Evolutionary conservation across 2,329 filamentous ascomycete genomes (phyloP), one percentile per base, ranked within the genome.

Genomic region (Colletotrichum sp.): DNA sequence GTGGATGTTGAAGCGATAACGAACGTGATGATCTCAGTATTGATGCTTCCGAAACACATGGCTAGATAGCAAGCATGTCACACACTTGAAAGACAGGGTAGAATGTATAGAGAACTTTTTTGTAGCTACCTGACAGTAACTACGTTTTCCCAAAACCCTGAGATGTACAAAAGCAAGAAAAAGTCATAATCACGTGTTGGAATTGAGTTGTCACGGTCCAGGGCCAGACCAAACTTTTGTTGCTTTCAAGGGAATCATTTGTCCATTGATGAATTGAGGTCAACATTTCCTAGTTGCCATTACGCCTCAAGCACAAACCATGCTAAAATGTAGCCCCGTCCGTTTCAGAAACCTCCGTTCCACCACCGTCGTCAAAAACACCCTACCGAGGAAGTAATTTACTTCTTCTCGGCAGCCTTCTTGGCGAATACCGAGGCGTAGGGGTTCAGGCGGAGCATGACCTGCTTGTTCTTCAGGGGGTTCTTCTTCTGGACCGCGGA

Each of bases 401-500:
- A 75, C 73, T 78, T 78, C 88, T 92, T 91, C 88, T 92, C 88
- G 68, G 71, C 88, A 55, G 76, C 76, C 84, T 95, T 92, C 92
- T 98, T 95, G 82, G 93, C 90, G 90, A 98, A 99, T 79, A 95
- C 93, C 83, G 94, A 91, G 82, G 97, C 96, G 90, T 99, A 99
- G 79, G 97, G 97, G 94, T 99, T 99, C 88, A 99, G 95, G 84
- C 97, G 95, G 86, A 99, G 95, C 89, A 98, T 93, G 82, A 99
- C 94, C 92, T 99, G 97, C 93, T 96, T 98, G 95, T 99, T 99
- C 90, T 91, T 92, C 82, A 99, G 96, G 85, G 97, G 97, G 93
- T 99, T 99, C 96, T 99, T 99, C 96, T 99, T 99, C 93, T 98
- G 96, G 82, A 98, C 95, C 85, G 92, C 89, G 82, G 91, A 89